phyloP scores from a whole-genome alignment of 2,329 filamentous ascomycete genomes.

The Ophiostoma ulmi region DNA sequence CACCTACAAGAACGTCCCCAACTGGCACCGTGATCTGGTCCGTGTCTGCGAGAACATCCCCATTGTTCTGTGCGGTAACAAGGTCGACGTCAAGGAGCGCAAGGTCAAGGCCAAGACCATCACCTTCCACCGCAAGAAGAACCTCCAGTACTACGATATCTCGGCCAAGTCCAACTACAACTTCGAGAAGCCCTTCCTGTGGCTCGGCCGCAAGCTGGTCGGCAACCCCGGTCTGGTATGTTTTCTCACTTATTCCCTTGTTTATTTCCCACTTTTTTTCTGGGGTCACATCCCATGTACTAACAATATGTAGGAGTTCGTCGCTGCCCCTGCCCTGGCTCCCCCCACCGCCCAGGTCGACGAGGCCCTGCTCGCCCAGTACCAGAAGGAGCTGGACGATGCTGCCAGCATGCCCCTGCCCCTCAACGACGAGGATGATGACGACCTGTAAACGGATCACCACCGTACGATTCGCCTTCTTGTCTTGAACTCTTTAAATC shows the following conservation, averaged over 20 bases:
- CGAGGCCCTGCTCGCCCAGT: conserved; percentile 71
- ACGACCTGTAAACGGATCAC: conserved; percentile 49
- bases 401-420: conserved; percentile 82
- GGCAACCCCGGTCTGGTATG: conserved; percentile 82
- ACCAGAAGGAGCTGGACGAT: conserved; percentile 80
- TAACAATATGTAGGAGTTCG: conserved; percentile 69
- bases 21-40: conserved; percentile 99
- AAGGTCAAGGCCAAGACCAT: conserved; percentile 99
- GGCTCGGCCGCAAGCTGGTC: conserved; percentile 96
- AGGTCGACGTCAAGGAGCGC: conserved; percentile 99
- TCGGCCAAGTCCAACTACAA: conserved; percentile 99
- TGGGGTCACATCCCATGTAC: conserved; percentile 14
- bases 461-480: neutral
- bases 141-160: conserved; percentile 99
- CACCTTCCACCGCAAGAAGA: conserved; percentile 99
- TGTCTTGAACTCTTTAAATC: neutral
- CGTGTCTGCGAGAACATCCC: conserved; percentile 99
- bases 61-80: conserved; percentile 97
- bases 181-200: conserved; percentile 99
- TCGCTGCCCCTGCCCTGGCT: conserved; percentile 88
- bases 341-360: conserved; percentile 90
- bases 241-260: conserved; percentile 30
- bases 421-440: conserved; percentile 81
- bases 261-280: conserved; percentile 17
- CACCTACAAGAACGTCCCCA: conserved; percentile 99